phyloP scores from a whole-genome alignment of 2,329 filamentous ascomycete species.

The Monosporascus ibericus region DNA sequence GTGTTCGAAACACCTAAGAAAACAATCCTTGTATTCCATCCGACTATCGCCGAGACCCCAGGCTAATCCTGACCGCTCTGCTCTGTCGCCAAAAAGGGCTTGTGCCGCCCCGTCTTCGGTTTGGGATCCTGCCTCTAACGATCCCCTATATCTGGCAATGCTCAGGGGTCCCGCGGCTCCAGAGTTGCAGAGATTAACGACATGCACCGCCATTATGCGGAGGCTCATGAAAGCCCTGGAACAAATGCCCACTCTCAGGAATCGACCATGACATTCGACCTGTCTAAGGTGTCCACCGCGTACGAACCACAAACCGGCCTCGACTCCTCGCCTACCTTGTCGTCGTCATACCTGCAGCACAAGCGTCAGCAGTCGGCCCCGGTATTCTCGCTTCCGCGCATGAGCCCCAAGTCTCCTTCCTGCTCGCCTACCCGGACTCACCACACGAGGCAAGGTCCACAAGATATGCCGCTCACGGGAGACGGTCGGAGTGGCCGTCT shows the following conservation, averaged over 20 bases:
- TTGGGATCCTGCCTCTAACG: not conserved
- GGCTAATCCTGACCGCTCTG: not conserved
- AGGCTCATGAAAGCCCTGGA: constrained; percentile 4
- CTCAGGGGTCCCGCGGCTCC: constrained; percentile 13
- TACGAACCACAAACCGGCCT: constrained; percentile 9
- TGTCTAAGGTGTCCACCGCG: constrained; percentile 10
- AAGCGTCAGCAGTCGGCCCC: constrained; percentile 22
- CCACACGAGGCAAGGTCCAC: constrained; percentile 11
- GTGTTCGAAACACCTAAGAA: not conserved
- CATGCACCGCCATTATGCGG: constrained; percentile 4
- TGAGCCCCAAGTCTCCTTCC: constrained; percentile 6
- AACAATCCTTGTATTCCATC: not conserved
- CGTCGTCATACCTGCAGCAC: constrained; percentile 15
- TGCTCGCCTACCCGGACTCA: constrained; percentile 11
- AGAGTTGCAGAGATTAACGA: constrained; percentile 3
- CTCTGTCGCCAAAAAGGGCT: not conserved
- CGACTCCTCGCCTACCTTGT: not conserved
- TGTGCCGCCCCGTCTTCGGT: not conserved
- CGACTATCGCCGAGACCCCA: not conserved
- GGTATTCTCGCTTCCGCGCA: constrained; percentile 7
- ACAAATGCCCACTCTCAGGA: constrained; percentile 8
- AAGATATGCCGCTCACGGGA: constrained; percentile 37
- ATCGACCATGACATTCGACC: constrained; percentile 18
- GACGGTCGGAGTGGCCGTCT: constrained; percentile 25
- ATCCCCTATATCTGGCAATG: constrained; percentile 15